Evolutionary conservation across 2,329 filamentous ascomycete genomes (phyloP), one percentile per base, ranked within the genome.

Genomic region (Microdochium bolleyi): DNA sequence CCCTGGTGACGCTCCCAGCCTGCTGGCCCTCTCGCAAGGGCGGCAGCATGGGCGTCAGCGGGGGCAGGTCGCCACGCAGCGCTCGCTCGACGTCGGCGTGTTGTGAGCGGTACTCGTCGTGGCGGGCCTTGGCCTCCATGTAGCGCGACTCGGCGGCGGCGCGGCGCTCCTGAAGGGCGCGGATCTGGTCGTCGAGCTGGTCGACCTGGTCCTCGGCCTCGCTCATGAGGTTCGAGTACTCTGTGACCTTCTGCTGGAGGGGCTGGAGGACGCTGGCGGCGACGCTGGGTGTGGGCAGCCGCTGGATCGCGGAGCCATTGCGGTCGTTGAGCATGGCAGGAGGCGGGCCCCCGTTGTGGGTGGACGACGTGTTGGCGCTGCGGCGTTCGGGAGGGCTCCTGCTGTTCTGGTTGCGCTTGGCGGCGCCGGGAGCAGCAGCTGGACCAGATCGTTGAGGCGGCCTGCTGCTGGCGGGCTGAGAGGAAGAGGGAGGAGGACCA

Each of bases 281-380:
- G 50, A 75, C 68, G 60, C 67, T 72, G 19, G 73, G 73, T 54
- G 70, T 73, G 56, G 73, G 69, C 53, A 75, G 64, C n/a, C 73
- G 72, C 56, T 65, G 65, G 61, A 75, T 71, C n/a, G n/a, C n/a
- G 48, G 59, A 19, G 41, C 34, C n/a, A 19, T 46, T 46, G 41
- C 19, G 16, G 13, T 10, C 19, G 19, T 46, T 46, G 41, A 46
- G 41, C 41, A 46, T 46, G 41, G 41, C 19, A 13, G 41, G 41
- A 16, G 41, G 41, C n/a, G 41, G 41, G 21, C 41, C 41, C 13
- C 41, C 41, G 41, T 46, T 46, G 16, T 46, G 41, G 41, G 16
- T 46, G 41, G 41, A 46, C n/a, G 41, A 46, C 13, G 5, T 16
- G 7, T 14, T 8, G 14, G 7, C 34, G 34, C 34, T 16, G 41